These are phyloP conservation scores for Venturia oleaginea DNA, from an alignment of 2,329 filamentous ascomycete genomes.

Conservation along the genomic window DNA sequence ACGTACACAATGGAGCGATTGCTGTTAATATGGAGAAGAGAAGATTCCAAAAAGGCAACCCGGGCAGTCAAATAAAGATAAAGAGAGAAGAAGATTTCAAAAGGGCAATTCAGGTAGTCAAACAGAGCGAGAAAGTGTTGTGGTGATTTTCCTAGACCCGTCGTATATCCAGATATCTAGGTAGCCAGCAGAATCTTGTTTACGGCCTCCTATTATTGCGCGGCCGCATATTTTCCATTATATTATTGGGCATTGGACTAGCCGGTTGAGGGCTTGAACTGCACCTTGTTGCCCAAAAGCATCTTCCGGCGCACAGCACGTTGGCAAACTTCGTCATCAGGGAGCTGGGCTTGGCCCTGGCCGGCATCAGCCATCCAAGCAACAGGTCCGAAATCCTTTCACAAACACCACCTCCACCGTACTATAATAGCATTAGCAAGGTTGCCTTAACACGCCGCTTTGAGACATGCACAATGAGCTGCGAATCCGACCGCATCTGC, in stretches of 20 bases:
- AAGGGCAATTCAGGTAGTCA: not conserved
- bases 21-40: no score
- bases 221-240: not conserved
- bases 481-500: not conserved
- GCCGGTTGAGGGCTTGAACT: not conserved
- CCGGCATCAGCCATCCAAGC: not conserved
- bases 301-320: not conserved
- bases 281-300: not conserved
- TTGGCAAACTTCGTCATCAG: not conserved
- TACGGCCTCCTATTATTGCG: not conserved
- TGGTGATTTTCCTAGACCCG: not conserved
- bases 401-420: not conserved
- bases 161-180: not conserved
- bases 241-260: not conserved
- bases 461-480: not conserved
- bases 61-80: not conserved
- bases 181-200: not conserved
- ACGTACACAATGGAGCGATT: not conserved
- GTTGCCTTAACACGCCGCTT: not conserved
- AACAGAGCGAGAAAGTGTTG: not conserved
- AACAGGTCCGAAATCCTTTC: not conserved
- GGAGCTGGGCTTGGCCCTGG: not conserved
- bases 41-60: not conserved
- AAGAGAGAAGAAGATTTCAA: not conserved
- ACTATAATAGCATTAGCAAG: not conserved